phyloP scores from a whole-genome alignment of 306 rosid species.

The Prunus salicina region DNA sequence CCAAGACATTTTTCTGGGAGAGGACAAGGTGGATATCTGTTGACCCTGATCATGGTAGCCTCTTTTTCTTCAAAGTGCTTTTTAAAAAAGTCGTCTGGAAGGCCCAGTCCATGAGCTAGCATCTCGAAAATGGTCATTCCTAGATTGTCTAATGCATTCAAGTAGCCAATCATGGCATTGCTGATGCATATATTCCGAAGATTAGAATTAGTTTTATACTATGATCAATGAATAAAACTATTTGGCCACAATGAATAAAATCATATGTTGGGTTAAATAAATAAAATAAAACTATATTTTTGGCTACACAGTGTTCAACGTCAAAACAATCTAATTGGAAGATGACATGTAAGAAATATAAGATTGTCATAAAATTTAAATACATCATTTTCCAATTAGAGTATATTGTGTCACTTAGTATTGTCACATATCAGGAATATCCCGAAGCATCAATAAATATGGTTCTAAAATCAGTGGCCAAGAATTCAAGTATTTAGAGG shows the following conservation, averaged over 20 bases:
- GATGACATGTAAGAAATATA: too few relatives aligned
- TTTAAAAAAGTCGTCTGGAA: not conserved
- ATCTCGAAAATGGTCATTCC: constrained; percentile 10
- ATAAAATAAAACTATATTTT: too few relatives aligned
- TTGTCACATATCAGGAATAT: too few relatives aligned
- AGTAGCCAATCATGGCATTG: constrained; percentile 2
- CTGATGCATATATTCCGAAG: not conserved
- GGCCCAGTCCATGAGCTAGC: constrained; percentile 15
- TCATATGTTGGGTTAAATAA: too few relatives aligned
- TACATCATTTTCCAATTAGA: too few relatives aligned
- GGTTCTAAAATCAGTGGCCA: not conserved
- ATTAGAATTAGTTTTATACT: not conserved
- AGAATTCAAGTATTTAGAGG: not conserved
- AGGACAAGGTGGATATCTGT: constrained; percentile 13
- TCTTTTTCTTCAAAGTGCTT: constrained; percentile 2
- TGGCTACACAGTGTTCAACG: rapidly evolving
- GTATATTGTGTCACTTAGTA: too few relatives aligned
- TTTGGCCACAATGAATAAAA: not conserved
- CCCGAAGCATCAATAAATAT: not conserved
- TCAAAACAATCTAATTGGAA: too few relatives aligned
- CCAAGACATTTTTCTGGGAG: constrained; percentile 22
- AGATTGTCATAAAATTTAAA: too few relatives aligned
- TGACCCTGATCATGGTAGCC: constrained; percentile 14
- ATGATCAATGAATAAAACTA: not conserved
- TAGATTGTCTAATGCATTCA: constrained; percentile 6